Evolutionary conservation across 2,329 filamentous ascomycete genomes (phyloP), one percentile per base, ranked within the genome.

Genomic region (Monosporascus sp.): DNA sequence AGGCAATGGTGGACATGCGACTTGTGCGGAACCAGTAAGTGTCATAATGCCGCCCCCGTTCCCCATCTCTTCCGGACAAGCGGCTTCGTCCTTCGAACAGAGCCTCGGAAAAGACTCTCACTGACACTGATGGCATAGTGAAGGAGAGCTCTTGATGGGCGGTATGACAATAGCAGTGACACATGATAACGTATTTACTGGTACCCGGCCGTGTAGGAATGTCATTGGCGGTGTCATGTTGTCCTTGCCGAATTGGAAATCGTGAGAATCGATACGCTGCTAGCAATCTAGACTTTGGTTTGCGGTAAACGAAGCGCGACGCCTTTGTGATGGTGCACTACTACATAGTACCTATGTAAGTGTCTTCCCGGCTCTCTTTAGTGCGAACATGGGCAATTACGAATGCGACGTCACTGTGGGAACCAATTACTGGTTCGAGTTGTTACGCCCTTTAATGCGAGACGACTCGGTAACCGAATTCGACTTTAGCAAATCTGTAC

Each of bases 1-100:
- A 66, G 70, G 40, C 71, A 75, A 58, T 81, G 78, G 77, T 81
- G 78, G 78, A 77, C 73, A 26, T 82, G 79, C 58, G 73, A 72
- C 15, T 67, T 68, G 3, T 82, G 80, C 61, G 77, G 77, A 2
- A 72, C 67, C 58, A 74, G 81, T 68, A 81, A 80, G 66, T 72
- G 76, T 9, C 74, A 64, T 55, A 35, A 24, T 37, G n/a, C 8
- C 5, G 20, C 20, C n/a, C 20, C 20, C 11, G 7, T 41, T 15
- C 11, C 11, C 31, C 31, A 14, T 35, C 3, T 35, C 11, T 35
- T 35, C 31, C 31, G 31, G 31, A 35, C 31, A 35, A 35, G 31
- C 4, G 5, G 11, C 31, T 35, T 35, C 31, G 11, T 35, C 31
- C 31, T 14, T 35, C 31, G 11, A 35, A 9, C 31, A 35, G 9